These are phyloP conservation scores for Aspergillus glaucus DNA, from an alignment of 2,329 filamentous ascomycete species.

Conservation along the genomic window DNA sequence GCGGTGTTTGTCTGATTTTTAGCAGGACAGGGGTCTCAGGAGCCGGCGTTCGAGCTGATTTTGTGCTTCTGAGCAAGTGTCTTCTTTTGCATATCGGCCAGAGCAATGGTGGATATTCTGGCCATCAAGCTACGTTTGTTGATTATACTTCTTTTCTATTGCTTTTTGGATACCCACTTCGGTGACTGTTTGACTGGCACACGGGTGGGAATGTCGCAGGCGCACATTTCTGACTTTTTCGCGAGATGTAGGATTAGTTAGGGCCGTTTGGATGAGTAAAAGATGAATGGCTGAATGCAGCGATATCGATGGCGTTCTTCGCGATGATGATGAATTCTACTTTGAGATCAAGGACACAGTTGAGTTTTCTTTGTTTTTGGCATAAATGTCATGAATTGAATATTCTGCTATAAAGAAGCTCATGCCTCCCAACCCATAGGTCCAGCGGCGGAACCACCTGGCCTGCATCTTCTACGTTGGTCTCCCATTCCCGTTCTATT, in stretches of 20 bases:
- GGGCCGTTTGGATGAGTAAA: slow-evolving; percentile 15
- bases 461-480: slow-evolving; percentile 49
- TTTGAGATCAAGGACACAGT: too few species aligned
- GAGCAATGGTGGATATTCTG: slow-evolving; percentile 13
- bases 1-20: slow-evolving; percentile 30
- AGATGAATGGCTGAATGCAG: slow-evolving; percentile 17
- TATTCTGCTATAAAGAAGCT: slow-evolving; percentile 60
- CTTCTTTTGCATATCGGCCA: slow-evolving; percentile 15
- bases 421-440: slow-evolving; percentile 60
- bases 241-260: slow-evolving; percentile 30
- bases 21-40: slow-evolving; percentile 23
- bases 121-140: slow-evolving; percentile 6
- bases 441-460: slow-evolving; percentile 58
- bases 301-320: slow-evolving; percentile 12
- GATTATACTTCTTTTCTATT: slow-evolving; percentile 7
- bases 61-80: slow-evolving; percentile 14
- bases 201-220: slow-evolving; percentile 14
- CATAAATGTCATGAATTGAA: slow-evolving; percentile 53
- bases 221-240: slow-evolving; percentile 6
- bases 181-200: slow-evolving; percentile 15
- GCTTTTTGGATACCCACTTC: slow-evolving; percentile 26
- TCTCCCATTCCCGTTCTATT: slow-evolving; percentile 45
- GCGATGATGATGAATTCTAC: background rate
- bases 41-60: slow-evolving; percentile 25
- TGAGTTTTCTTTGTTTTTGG: background rate